Percentiles rank a stretch among this genome's conserved stretches.
phyloP scores from a whole-genome alignment of 768 basidiomycete species.

The Pisolithus microcarpus region DNA sequence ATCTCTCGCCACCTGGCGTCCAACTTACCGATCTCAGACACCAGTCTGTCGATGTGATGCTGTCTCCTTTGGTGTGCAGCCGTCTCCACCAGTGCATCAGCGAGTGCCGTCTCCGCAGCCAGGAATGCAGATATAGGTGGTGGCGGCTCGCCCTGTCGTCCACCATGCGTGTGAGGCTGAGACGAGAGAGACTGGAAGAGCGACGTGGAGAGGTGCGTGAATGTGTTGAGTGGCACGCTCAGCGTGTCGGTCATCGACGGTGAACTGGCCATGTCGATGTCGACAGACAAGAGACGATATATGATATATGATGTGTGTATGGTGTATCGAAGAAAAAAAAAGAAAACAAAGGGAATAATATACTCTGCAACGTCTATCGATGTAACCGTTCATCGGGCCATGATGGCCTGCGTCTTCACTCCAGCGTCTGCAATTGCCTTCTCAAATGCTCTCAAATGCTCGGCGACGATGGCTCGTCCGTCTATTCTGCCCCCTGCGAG shows the following conservation, averaged over 20 bases:
- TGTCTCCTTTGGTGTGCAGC: slow-evolving; percentile 73
- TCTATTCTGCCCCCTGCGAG: slow-evolving; percentile 35
- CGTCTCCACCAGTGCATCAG: slow-evolving; percentile 56
- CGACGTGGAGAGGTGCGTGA: slow-evolving; percentile 57
- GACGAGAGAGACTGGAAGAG: slow-evolving; percentile 73
- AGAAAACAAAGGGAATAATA: neutral
- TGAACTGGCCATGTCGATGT: neutral
- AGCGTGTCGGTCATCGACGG: slow-evolving; percentile 54
- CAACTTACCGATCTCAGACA: slow-evolving; percentile 61
- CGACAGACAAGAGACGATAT: slow-evolving; percentile 12
- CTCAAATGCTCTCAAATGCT: slow-evolving; percentile 73
- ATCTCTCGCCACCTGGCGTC: slow-evolving; percentile 64
- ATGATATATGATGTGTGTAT: no score
- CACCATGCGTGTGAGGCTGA: slow-evolving; percentile 29
- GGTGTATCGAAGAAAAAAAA: neutral
- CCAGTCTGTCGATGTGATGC: slow-evolving; percentile 61
- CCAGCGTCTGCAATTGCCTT: slow-evolving; percentile 65
- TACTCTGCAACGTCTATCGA: neutral
- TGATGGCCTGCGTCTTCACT: slow-evolving; percentile 71
- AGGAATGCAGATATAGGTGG: slow-evolving; percentile 52
- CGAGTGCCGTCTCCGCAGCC: slow-evolving; percentile 56
- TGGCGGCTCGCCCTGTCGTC: slow-evolving; percentile 27
- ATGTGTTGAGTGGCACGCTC: slow-evolving; percentile 51
- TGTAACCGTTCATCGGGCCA: slow-evolving; percentile 49
- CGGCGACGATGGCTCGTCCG: slow-evolving; percentile 66